These are phyloP conservation scores for Boletus sp. DNA, from an alignment of 768 basidiomycete genomes.

Conservation along the genomic window DNA sequence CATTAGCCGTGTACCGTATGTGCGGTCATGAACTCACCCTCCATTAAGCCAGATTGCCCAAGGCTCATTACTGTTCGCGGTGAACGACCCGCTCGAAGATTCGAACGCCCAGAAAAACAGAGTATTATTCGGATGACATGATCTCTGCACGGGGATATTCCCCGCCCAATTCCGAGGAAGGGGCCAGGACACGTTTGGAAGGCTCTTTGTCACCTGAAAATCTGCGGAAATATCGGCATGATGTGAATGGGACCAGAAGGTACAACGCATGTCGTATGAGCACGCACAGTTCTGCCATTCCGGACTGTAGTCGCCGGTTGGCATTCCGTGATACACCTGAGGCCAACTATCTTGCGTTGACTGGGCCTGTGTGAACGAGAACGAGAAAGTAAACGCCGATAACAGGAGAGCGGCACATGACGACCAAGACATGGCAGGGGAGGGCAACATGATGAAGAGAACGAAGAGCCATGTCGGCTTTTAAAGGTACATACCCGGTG, in stretches of 20 bases:
- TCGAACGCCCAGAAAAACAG: too few species aligned
- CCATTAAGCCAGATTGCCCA: conserved; percentile 76
- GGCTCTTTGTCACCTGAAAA: too few species aligned
- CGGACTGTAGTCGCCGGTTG: conserved; percentile 46
- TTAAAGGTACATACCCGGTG: background rate
- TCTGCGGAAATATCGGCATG: too few species aligned
- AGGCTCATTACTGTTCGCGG: too few species aligned
- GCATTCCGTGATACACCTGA: conserved; percentile 41
- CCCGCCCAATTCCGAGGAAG: too few species aligned
- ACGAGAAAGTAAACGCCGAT: background rate
- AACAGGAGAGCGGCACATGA: background rate
- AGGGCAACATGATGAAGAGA: background rate
- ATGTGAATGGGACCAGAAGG: too few species aligned
- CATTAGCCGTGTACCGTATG: background rate
- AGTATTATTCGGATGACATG: too few species aligned
- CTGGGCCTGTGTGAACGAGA: background rate
- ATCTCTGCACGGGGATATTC: too few species aligned
- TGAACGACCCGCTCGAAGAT: too few species aligned
- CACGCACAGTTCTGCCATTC: conserved; percentile 59
- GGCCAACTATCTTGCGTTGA: conserved; percentile 26
- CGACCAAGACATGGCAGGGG: background rate
- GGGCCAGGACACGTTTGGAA: too few species aligned
- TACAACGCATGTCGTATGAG: background rate
- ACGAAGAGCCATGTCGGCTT: background rate
- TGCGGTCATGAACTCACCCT: conserved; percentile 40